Conservation (phyloP, 441 rosid genomes). For the Arabidopsis hybrid region DNA sequence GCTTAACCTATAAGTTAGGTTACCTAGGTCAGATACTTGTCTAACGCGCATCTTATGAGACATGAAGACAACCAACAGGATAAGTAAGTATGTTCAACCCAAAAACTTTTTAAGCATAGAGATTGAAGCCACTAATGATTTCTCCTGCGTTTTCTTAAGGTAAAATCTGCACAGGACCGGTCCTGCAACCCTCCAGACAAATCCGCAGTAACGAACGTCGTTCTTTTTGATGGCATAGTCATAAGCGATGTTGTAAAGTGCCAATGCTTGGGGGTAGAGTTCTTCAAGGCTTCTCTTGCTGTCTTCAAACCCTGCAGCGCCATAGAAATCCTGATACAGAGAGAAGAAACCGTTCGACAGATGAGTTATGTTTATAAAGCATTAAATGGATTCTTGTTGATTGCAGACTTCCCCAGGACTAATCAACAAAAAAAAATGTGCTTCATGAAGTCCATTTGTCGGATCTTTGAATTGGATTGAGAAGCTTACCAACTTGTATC, state of each 20-base stretch:
- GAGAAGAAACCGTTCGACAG: background rate
- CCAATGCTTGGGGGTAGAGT: constrained; percentile 56
- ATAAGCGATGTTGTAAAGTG: constrained; percentile 59
- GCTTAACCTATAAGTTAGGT: constrained; percentile 11
- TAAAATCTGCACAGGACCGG: constrained; percentile 57
- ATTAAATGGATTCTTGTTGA: no score
- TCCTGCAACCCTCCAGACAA: constrained; percentile 83
- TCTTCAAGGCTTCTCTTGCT: constrained; percentile 55
- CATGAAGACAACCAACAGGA: constrained; percentile 15
- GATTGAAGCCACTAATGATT: constrained; percentile 28
- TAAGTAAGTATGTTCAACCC: constrained; percentile 15
- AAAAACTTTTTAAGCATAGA: constrained; percentile 54
- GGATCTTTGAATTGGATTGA: no score
- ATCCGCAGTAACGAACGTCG: no score
- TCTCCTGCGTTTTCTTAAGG: constrained; percentile 34
- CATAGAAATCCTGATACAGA: constrained; percentile 56
- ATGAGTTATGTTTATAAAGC: constrained; percentile 21
- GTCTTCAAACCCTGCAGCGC: constrained; percentile 54
- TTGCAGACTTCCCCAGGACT: no score
- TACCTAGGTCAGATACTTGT: constrained; percentile 5
- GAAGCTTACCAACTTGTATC: no score
- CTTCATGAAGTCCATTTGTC: no score
- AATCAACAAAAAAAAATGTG: no score
- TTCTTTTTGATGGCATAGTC: constrained; percentile 60
- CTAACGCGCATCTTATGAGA: constrained; percentile 17